A percentile compares a stretch with the other conserved stretches of the same genome.
phyloP scores from a whole-genome alignment of 2,329 filamentous ascomycete species.

The Metarhizium humberi region DNA sequence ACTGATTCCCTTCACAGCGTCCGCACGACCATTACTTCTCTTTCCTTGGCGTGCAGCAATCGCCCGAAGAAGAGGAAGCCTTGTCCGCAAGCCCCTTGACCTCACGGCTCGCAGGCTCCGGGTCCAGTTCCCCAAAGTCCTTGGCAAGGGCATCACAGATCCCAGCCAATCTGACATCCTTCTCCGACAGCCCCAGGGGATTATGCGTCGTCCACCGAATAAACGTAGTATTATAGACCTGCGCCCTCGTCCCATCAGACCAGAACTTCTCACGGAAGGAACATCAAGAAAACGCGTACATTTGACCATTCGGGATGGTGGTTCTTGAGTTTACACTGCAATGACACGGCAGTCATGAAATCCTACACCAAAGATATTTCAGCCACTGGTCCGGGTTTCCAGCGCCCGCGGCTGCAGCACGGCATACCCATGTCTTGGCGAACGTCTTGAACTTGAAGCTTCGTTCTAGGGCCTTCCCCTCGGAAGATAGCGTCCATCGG shows the following conservation, averaged over 20 bases:
- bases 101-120: constrained; percentile 22
- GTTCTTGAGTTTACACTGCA: constrained; percentile 57
- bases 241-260: neutral
- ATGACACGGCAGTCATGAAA: constrained; percentile 65
- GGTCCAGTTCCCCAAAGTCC: constrained; percentile 45
- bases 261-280: neutral
- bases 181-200: constrained; percentile 53
- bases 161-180: constrained; percentile 52
- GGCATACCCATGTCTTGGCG: constrained; percentile 53
- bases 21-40: neutral
- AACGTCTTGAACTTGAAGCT: constrained; percentile 57
- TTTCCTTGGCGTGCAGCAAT: constrained; percentile 44
- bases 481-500: constrained; percentile 41
- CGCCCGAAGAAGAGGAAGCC: constrained; percentile 35
- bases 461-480: constrained; percentile 48
- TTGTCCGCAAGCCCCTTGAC: constrained; percentile 36
- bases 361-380: constrained; percentile 35
- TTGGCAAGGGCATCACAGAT: constrained; percentile 51
- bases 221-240: constrained; percentile 62
- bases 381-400: neutral
- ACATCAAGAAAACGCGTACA: constrained; percentile 25
- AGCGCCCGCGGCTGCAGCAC: too few species aligned
- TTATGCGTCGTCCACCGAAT: constrained; percentile 67
- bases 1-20: too few species aligned
- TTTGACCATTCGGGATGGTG: constrained; percentile 75